These are phyloP conservation scores for Acephala macrosclerotiorum DNA, from an alignment of 2,329 filamentous ascomycete genomes.

Conservation along the genomic window DNA sequence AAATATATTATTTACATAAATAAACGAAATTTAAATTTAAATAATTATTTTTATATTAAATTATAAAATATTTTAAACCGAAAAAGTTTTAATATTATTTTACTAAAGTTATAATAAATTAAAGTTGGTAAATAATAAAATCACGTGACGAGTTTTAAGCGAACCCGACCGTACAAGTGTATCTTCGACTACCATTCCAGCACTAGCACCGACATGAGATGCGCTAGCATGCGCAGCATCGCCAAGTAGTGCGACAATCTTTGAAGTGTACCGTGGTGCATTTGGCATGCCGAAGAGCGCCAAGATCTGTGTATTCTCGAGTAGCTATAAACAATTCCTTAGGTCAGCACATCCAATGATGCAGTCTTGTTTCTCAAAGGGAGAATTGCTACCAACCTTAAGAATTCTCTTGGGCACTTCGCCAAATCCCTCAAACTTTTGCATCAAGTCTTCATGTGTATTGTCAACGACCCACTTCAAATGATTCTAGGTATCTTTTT, in stretches of 20 bases:
- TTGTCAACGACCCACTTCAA: conserved; percentile 47
- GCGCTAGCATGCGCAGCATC: conserved; percentile 69
- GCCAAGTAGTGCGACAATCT: conserved; percentile 57
- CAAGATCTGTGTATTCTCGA: conserved; percentile 50
- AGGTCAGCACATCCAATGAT: too few species aligned
- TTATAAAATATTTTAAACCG: too few species aligned
- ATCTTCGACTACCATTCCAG: conserved; percentile 63
- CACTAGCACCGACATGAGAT: conserved; percentile 63
- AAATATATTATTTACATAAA: too few species aligned
- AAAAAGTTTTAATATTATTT: too few species aligned
- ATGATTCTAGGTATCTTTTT: conserved; percentile 43
- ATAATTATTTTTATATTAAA: too few species aligned
- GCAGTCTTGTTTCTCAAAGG: too few species aligned
- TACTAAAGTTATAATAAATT: too few species aligned
- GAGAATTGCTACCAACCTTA: neutral
- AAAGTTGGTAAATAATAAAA: too few species aligned
- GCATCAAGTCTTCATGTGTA: conserved; percentile 48
- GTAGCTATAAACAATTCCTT: neutral
- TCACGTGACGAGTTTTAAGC: too few species aligned
- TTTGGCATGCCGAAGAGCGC: conserved; percentile 53
- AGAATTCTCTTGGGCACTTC: conserved; percentile 12
- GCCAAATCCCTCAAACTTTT: conserved; percentile 52
- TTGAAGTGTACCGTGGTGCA: conserved; percentile 47
- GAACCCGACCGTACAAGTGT: too few species aligned
- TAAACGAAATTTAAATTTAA: too few species aligned